Base-by-base conservation (phyloP, 2,329 filamentous ascomycete species). In the Aspergillus flavus region DNA sequence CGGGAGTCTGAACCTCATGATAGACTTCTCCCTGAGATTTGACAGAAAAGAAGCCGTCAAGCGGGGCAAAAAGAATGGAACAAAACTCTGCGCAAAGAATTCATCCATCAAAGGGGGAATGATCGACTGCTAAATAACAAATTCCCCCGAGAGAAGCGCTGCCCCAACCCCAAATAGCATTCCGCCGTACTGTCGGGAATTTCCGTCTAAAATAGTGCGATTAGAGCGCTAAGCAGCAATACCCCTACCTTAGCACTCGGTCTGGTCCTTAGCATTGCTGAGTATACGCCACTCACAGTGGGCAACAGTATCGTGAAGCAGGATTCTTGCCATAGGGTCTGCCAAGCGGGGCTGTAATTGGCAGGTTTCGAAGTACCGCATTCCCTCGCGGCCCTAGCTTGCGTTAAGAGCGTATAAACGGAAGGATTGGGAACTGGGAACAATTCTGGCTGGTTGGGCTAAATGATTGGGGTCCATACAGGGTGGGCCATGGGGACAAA, bases 1-100 rank as follows among this genome's bases (percentile, higher is more conserved):
- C 11, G 54, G 34, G n/a, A 55, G 45, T 48, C 57, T n/a, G 30
- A 54, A 54, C 30, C 36, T 36, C 52, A 54, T 54, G 52, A 7
- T 36, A 36, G 46, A 19, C 30, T 54, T 23, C 11, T 19, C 19
- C 30, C 52, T 36, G 19, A 14, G 30, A 10, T 5, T 23, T 28
- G 26, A 28, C 46, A 50, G 16, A 30, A 19, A n/a, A 23, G 3
- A 11, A 19, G 6, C 52, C 23, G 1, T 54, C 52, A 54, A 11
- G n/a, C 19, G 52, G 19, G 32, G 16, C 19, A 12, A 34, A 19
- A 36, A 7, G 30, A 16, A 36, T 34, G 28, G 7, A 34, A 53
- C 11, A 32, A 7, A 34, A 54, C 19, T 36, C 52, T 12, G 30
- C 19, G 7, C 30, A 36, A 11, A 11, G 50, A 21, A 53, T 36